Evolutionary conservation across 2,329 filamentous ascomycete species (phyloP), one percentile per base, ranked within the genome.

Genomic region (Exophiala sp.): DNA sequence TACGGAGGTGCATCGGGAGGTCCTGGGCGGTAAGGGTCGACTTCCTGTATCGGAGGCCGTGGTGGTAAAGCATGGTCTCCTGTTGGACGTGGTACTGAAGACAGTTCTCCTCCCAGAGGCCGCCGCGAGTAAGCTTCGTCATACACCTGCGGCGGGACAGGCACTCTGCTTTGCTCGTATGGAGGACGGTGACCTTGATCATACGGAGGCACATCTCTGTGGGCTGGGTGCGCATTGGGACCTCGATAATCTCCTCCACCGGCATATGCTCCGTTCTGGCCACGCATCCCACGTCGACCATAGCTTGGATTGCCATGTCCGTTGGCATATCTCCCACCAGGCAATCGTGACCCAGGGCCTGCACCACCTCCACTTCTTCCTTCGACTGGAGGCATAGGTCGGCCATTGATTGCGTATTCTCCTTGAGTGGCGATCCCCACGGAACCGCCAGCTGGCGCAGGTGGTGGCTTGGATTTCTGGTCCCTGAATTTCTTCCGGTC

Each of bases 401-500:
- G 46, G 16, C 59, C 60, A 34, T 58, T 50, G 42, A 60, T 52
- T 21, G 52, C 81, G 81, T 74, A 82, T 56, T 81, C 77, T 24
- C 74, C 73, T 52, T 80, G 78, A 8, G 77, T 73, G 9, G 77
- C 80, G 62, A 88, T 81, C 11, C 91, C 91, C 2, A 95, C 89
- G 1, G 88, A 89, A 2, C 88, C 91, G 10, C 90, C 91, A 60
- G 91, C 89, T 0, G 93, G 93, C 0, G 91, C 93, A 10, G 93
- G 91, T 2, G 91, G 91, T 9, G 91, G 77, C 18, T 83, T 85
- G 18, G 85, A 85, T 63, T 88, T 88, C 62, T 93, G 85, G 51
- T 89, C 86, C 58, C 94, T 85, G 60, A 89, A 91, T 68, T 91
- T 94, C 65, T 89, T 82, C 43, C 91, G 81, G 65, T 98, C 93